These are phyloP conservation scores for Excoecaria agallocha DNA, from an alignment of 345 rosid genomes.

Conservation along the genomic window DNA sequence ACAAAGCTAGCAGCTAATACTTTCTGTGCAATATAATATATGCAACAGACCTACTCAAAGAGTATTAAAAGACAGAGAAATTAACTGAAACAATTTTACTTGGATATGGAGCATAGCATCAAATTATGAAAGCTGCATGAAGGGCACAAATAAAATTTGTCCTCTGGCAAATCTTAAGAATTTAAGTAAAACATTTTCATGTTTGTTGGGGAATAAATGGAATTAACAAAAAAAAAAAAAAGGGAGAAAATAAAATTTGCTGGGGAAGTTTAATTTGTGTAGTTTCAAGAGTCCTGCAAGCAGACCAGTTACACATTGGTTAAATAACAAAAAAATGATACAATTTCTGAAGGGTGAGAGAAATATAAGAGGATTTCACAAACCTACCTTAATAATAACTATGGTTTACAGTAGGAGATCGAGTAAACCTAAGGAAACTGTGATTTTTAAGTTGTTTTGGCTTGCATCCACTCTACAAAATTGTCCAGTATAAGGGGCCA, in stretches of 20 bases:
- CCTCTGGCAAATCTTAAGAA: conserved; percentile 3
- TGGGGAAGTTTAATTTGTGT: conserved; percentile 17
- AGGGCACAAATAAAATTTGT: not conserved
- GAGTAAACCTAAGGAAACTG: conserved; percentile 21
- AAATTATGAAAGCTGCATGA: not conserved
- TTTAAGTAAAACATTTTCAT: not conserved
- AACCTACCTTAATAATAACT: conserved; percentile 35
- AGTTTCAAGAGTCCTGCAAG: conserved; percentile 38
- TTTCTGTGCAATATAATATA: too few species aligned
- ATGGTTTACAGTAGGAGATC: conserved; percentile 48
- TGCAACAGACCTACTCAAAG: not conserved
- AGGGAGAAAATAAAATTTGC: not conserved
- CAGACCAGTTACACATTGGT: conserved; percentile 12
- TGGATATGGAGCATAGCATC: not conserved
- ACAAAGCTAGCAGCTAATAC: too few species aligned
- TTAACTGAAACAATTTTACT: not conserved
- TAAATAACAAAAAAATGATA: not conserved
- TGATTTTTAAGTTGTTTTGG: conserved; percentile 49
- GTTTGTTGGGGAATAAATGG: not conserved
- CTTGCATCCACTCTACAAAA: conserved; percentile 97
- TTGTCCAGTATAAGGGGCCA: conserved; percentile 98
- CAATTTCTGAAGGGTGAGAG: conserved; percentile 1
- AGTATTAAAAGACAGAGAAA: not conserved
- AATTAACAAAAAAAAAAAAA: not conserved
- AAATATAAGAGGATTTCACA: not conserved